Evolutionary conservation across 2,329 filamentous ascomycete species (phyloP).

Genomic region (Tothia fuscella): DNA sequence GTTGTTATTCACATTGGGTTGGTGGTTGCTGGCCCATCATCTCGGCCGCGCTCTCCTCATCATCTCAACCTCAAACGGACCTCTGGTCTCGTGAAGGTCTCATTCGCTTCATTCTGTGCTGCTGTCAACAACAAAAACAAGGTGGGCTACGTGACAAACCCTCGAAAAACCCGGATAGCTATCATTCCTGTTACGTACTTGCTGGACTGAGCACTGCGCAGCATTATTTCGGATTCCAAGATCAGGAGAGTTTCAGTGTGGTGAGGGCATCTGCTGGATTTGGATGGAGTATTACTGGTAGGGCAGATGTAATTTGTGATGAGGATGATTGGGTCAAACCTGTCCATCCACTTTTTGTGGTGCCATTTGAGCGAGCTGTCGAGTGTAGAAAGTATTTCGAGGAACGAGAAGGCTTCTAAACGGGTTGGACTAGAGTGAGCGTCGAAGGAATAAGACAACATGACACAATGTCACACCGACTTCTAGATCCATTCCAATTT

Average conservation of each 20-base stretch:
- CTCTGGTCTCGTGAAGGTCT: slow-evolving; percentile 76
- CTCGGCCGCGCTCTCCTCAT: slow-evolving; percentile 48
- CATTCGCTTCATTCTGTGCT: slow-evolving; percentile 78
- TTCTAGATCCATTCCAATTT: too few species aligned
- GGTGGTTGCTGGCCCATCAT: slow-evolving; percentile 89
- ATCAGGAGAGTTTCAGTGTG: slow-evolving; percentile 13
- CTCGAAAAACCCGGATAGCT: slow-evolving; percentile 76
- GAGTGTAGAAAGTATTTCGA: slow-evolving; percentile 54
- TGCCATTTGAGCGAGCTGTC: slow-evolving; percentile 59
- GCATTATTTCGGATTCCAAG: slow-evolving; percentile 43
- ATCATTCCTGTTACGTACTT: slow-evolving; percentile 88
- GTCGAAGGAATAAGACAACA: too few species aligned
- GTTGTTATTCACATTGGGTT: slow-evolving; percentile 97
- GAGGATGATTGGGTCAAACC: slow-evolving; percentile 56
- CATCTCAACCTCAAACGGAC: slow-evolving; percentile 21
- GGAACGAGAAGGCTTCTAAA: slow-evolving; percentile 44
- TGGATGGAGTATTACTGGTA: slow-evolving; percentile 17
- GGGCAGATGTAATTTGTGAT: slow-evolving; percentile 50
- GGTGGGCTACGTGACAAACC: slow-evolving; percentile 92
- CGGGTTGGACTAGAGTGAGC: too few species aligned
- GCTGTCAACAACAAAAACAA: slow-evolving; percentile 63
- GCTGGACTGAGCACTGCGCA: slow-evolving; percentile 75
- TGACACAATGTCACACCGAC: too few species aligned
- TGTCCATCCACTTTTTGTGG: slow-evolving; percentile 75
- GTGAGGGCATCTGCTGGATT: slow-evolving; percentile 4